Evolutionary conservation across 2,329 filamentous ascomycete genomes (phyloP), one percentile per base, ranked within the genome.

Genomic region (Alternaria hordeiaustralica): DNA sequence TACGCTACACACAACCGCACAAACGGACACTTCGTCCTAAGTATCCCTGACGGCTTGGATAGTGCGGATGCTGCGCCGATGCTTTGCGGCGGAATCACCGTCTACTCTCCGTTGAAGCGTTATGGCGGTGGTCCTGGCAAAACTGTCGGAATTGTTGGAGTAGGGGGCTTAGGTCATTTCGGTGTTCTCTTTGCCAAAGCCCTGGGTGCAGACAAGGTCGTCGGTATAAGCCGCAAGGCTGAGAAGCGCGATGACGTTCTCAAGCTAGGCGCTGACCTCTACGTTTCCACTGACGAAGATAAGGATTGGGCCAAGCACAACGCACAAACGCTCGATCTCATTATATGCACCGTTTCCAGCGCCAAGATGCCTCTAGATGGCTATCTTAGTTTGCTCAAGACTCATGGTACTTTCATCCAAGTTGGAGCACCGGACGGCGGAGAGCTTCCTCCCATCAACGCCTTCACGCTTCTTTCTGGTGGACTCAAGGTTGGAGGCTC

Each of bases 21-120:
- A 1, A 91, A 94, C 78, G 90, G 93, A 80, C 90, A 93, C 82
- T 94, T 87, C 75, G 85, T 85, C 11, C 85, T 88, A 78, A 89
- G 89, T 69, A 94, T 96, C 65, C 93, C 93, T n/a, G 91, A 93
- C 15, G 87, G 84, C 45, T 86, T 96, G 46, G 75, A 82, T 65
- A 82, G 78, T 56, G 80, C 78, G 25, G 80, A 89, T 49, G 92
- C 89, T 1, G 92, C 92, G 1, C 92, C 91, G 6, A 93, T 94
- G 90, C 85, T 96, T 68, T 96, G 93, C 79, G 93, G 92, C 45
- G 93, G 93, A 64, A 84, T 96, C 67, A 96, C 93, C 1, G 87
- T 89, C 33, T 96, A 90, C 83, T 90, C 87, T 63, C 93, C 93
- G 0, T 84, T 96, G 13, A 89, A 91, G 60, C 87, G 92, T 41